Evolutionary conservation across 768 basidiomycete genomes (phyloP).

Genomic region (Hysterangium stoloniferum): DNA sequence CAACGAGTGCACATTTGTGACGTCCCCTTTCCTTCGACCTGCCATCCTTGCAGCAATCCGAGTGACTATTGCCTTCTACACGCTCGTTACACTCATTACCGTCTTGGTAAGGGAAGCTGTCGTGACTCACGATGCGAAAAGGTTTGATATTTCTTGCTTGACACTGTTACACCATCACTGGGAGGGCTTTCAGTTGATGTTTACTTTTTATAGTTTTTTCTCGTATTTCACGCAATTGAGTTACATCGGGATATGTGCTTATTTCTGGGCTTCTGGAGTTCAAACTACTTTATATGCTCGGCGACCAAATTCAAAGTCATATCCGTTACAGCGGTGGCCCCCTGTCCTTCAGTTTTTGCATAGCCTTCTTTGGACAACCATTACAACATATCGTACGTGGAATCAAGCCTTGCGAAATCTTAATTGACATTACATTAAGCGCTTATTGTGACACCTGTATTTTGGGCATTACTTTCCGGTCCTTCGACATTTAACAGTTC

Average conservation of each 20-base stretch:
- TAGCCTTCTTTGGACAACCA: slow-evolving; percentile 41
- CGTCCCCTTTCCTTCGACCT: slow-evolving; percentile 43
- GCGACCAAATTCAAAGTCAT: slow-evolving; percentile 24
- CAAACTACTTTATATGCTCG: slow-evolving; percentile 42
- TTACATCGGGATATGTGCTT: slow-evolving; percentile 53
- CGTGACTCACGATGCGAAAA: slow-evolving; percentile 23
- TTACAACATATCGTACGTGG: slow-evolving; percentile 50
- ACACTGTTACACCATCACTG: background rate
- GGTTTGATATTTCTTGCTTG: slow-evolving; percentile 20
- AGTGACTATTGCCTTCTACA: slow-evolving; percentile 42
- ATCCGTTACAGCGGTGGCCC: slow-evolving; percentile 56
- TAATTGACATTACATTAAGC: slow-evolving; percentile 30
- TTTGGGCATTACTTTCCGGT: slow-evolving; percentile 47
- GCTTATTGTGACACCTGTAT: slow-evolving; percentile 55
- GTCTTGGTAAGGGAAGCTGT: slow-evolving; percentile 30
- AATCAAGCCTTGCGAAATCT: background rate
- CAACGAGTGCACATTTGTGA: slow-evolving; percentile 33
- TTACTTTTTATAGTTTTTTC: slow-evolving; percentile 38
- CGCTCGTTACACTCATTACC: slow-evolving; percentile 34
- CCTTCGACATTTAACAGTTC: slow-evolving; percentile 32
- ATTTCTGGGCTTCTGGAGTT: slow-evolving; percentile 50
- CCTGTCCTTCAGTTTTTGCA: slow-evolving; percentile 48
- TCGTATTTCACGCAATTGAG: slow-evolving; percentile 60
- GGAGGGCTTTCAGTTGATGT: slow-evolving; percentile 4
- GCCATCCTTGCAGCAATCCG: slow-evolving; percentile 37